Conservation (phyloP, 352 stramenopile genomes). For the Pythium phragmitis region DNA sequence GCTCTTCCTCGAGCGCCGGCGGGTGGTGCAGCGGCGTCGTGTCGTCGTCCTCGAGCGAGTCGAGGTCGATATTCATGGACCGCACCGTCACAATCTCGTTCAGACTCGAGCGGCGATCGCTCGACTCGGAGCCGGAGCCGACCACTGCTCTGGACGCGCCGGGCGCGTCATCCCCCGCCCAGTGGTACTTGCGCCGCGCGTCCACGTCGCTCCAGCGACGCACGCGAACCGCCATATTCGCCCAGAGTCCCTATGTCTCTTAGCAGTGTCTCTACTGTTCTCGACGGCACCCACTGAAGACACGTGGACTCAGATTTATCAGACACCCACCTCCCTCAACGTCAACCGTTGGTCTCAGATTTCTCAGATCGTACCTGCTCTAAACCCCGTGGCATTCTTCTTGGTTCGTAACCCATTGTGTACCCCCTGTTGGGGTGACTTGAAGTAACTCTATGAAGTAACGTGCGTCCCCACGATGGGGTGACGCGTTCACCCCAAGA, state of each 20-base stretch:
- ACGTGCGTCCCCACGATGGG: neutral
- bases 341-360: neutral
- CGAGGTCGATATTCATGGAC: slow-evolving; percentile 23
- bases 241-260: neutral
- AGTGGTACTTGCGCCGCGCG: slow-evolving; percentile 31
- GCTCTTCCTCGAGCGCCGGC: slow-evolving; percentile 13
- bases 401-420: neutral
- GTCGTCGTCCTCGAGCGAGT: slow-evolving; percentile 8
- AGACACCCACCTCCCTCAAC: too few relatives aligned
- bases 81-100: slow-evolving; percentile 28
- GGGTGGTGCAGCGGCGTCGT: slow-evolving; percentile 8
- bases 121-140: slow-evolving; percentile 1
- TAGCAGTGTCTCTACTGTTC: too few relatives aligned
- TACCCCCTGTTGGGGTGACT: neutral
- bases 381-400: neutral
- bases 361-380: neutral
- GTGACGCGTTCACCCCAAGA: slow-evolving; percentile 20
- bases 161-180: neutral
- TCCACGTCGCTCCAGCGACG: slow-evolving; percentile 76
- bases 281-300: neutral
- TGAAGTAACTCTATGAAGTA: slow-evolving; percentile 28
- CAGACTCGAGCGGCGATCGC: slow-evolving; percentile 22
- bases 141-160: neutral
- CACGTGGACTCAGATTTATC: slow-evolving; percentile 2
- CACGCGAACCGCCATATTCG: slow-evolving; percentile 37